Evolutionary conservation across 805 yeast species (phyloP).

Genomic region (Metschnikowia aberdeeniae): DNA sequence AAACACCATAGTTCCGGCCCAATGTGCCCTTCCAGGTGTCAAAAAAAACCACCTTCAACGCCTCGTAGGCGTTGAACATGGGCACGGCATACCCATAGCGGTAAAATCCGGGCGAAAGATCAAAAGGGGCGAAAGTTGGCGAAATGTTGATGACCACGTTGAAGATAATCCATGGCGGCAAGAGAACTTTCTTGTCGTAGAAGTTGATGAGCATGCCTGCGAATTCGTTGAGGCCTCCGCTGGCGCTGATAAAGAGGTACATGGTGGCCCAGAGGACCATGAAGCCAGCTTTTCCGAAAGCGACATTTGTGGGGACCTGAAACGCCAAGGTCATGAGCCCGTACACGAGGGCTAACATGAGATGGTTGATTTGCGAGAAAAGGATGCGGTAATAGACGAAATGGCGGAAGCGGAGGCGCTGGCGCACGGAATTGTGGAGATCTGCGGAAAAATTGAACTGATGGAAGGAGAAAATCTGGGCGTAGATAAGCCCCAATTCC

Average conservation of each 20-base stretch:
- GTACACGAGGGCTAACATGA: constrained; percentile 29
- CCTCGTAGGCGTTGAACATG: constrained; percentile 30
- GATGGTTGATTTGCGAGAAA: constrained; percentile 28
- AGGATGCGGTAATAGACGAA: constrained; percentile 26
- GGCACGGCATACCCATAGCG: constrained; percentile 37
- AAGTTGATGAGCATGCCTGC: constrained; percentile 20
- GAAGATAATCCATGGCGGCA: constrained; percentile 31
- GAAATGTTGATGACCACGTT: constrained; percentile 28
- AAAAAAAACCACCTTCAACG: constrained; percentile 31
- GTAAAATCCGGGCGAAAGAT: constrained; percentile 27
- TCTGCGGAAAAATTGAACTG: constrained; percentile 32
- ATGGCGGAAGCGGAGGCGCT: constrained; percentile 21
- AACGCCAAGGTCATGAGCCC: constrained; percentile 30
- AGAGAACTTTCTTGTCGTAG: constrained; percentile 16
- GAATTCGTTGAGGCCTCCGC: constrained; percentile 27
- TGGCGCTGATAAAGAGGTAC: constrained; percentile 26
- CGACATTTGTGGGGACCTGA: constrained; percentile 21
- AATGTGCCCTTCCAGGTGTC: constrained; percentile 31
- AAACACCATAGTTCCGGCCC: constrained; percentile 28
- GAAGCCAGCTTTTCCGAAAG: constrained; percentile 32
- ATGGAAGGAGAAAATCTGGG: constrained; percentile 30
- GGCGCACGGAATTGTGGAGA: constrained; percentile 20
- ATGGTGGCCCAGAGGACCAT: constrained; percentile 31
- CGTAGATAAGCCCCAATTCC: constrained; percentile 31
- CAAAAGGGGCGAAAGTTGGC: constrained; percentile 33